phyloP scores from a whole-genome alignment of 1,139 yeast genomes.

The Yamadazyma triangularis region DNA sequence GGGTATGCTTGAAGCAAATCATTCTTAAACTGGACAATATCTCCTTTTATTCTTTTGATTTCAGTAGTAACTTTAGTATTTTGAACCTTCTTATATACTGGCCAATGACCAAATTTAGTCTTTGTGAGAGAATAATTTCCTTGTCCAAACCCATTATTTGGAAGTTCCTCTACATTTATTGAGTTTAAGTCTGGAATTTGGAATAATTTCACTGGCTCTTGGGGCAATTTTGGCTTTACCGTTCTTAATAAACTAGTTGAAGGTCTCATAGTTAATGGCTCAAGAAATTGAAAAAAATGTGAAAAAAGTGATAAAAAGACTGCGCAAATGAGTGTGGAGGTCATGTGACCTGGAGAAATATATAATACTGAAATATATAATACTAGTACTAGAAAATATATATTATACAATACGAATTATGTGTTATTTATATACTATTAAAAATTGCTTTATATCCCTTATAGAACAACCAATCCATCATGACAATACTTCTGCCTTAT shows the following conservation, averaged over 20 bases:
- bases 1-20: conserved; percentile 49
- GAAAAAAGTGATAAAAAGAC: no score
- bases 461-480: no score
- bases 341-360: no score
- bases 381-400: no score
- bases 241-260: conserved; percentile 19
- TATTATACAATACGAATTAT: no score
- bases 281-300: neutral
- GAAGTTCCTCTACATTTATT: conserved; percentile 24
- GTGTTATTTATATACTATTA: no score
- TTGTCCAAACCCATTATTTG: conserved; percentile 41
- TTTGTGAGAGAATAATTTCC: conserved; percentile 48
- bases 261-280: conserved; percentile 31
- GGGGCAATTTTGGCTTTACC: conserved; percentile 19
- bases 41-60: conserved; percentile 61
- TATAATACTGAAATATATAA: no score
- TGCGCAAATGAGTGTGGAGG: no score
- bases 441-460: no score
- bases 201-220: conserved; percentile 15
- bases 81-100: conserved; percentile 59
- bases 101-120: conserved; percentile 60
- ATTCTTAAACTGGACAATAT: conserved; percentile 50
- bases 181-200: conserved; percentile 26
- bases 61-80: conserved; percentile 57
- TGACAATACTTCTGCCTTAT: no score